Base-by-base conservation (phyloP, 1,139 yeast species). In the Lodderomyces elongisporus region DNA sequence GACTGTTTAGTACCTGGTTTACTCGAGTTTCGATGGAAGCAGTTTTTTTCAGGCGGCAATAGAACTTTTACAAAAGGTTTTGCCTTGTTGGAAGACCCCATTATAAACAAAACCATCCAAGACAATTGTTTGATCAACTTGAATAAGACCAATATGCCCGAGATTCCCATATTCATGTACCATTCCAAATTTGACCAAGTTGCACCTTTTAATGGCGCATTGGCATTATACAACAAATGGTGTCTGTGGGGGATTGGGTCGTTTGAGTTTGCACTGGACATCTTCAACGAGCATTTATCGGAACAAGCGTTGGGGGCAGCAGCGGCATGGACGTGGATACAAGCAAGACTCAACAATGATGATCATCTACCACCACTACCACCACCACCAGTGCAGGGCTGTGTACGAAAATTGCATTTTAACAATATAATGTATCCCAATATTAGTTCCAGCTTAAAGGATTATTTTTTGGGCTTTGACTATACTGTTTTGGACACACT, bases 131-230 rank as follows among this genome's bases (percentile, higher is more conserved):
- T 56, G 15, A 54, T 34, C 8, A 30, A 33, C 8, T 34, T 38
- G 18, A 27, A 36, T 22, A 22, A 26, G 8, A 45, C 27, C 15
- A 45, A 37, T 30, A 38, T 42, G 17, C 69, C 69, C 1, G 43
- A 57, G 27, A 49, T 60, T 12, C 69, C 68, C 1, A 31, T 63
- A 1, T 61, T 62, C 32, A 44, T 61, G 8, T 62, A 52, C 44
- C 68, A 62, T 35, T 63, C 64, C 2, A 32, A 37, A 21, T 35
- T 49, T 4, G 70, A 62, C 38, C 43, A 41, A 5, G 46, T 62
- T 33, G 58, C 59, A 17, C 66, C 66, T 1, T 49, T 45, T 26
- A 36, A 32, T 15, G 51, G 49, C 26, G 48, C 57, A 1, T 44
- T 43, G 25, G 43, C 56, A 35, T 52, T 49, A 3, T 60, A 52